phyloP scores from a whole-genome alignment of 2,329 filamentous ascomycete species.

The Didymosphaeria variabile region DNA sequence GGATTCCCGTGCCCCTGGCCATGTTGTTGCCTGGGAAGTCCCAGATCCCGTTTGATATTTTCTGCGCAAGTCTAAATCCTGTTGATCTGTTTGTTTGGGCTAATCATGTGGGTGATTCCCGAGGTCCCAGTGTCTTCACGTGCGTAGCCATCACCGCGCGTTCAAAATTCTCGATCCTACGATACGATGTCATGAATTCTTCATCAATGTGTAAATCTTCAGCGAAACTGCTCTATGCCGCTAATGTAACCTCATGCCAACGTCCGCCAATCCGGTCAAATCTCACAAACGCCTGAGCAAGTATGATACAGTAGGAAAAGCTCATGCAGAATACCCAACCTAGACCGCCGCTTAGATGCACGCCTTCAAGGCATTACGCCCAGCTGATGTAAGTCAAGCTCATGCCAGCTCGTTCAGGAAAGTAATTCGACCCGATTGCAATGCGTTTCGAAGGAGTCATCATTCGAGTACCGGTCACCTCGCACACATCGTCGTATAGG shows the following conservation, averaged over 20 bases:
- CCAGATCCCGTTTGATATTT: no score
- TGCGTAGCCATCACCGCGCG: no score
- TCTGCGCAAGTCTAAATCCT: no score
- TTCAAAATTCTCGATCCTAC: neutral
- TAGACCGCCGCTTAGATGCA: neutral
- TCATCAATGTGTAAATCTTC: neutral
- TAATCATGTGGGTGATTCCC: no score
- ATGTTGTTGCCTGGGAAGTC: neutral
- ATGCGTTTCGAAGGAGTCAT: no score
- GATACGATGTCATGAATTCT: neutral
- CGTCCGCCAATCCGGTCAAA: neutral
- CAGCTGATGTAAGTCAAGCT: no score
- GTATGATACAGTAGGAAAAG: neutral
- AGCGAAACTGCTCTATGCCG: neutral
- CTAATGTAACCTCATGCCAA: constrained; percentile 2
- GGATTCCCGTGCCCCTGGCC: neutral
- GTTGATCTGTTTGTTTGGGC: no score
- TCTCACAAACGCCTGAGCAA: neutral
- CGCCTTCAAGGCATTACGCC: neutral
- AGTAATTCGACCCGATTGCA: no score
- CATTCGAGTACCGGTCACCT: no score
- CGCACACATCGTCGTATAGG: no score
- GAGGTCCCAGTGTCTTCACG: no score
- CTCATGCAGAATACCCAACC: neutral
- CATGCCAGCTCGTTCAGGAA: neutral